Evolutionary conservation across 1,139 yeast species (phyloP).

Genomic region (Geotrichum bryndzae): DNA sequence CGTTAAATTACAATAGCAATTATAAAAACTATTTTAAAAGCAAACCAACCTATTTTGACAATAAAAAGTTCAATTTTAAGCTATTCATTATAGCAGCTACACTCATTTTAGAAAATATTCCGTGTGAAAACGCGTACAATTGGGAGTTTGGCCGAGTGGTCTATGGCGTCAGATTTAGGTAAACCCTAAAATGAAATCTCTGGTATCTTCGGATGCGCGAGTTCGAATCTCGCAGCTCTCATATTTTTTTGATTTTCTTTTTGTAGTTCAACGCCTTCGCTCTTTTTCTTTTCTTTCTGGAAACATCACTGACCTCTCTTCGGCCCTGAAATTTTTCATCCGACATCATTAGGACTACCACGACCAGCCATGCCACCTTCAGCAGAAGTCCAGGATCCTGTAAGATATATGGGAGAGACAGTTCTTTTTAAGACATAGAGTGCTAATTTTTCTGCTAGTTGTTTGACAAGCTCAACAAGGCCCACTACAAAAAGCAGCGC

Average conservation of each 20-base stretch:
- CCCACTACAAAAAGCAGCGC: constrained; percentile 7
- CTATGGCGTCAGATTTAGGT: constrained; percentile 43
- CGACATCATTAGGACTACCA: not conserved
- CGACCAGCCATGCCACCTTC: constrained; percentile 3
- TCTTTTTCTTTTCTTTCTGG: not conserved
- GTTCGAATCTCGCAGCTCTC: constrained; percentile 43
- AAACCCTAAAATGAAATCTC: constrained; percentile 33
- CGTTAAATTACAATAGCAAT: too few species aligned
- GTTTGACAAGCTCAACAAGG: constrained; percentile 10
- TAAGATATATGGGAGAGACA: not conserved
- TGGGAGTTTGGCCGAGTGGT: constrained; percentile 43
- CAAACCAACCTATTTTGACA: too few species aligned
- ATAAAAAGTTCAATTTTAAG: too few species aligned
- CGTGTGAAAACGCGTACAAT: too few species aligned
- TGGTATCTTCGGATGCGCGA: constrained; percentile 43
- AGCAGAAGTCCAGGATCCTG: constrained; percentile 14
- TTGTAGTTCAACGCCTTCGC: not conserved
- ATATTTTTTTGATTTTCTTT: constrained; percentile 19
- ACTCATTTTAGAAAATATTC: too few species aligned
- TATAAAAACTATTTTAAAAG: too few species aligned
- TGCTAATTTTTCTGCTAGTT: constrained; percentile 2
- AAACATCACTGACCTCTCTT: constrained; percentile 1
- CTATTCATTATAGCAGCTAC: too few species aligned
- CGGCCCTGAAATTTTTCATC: too few species aligned
- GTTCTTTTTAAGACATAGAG: not conserved